Evolutionary conservation across 805 yeast species (phyloP).

Genomic region (Kodamaea lidongshanica): DNA sequence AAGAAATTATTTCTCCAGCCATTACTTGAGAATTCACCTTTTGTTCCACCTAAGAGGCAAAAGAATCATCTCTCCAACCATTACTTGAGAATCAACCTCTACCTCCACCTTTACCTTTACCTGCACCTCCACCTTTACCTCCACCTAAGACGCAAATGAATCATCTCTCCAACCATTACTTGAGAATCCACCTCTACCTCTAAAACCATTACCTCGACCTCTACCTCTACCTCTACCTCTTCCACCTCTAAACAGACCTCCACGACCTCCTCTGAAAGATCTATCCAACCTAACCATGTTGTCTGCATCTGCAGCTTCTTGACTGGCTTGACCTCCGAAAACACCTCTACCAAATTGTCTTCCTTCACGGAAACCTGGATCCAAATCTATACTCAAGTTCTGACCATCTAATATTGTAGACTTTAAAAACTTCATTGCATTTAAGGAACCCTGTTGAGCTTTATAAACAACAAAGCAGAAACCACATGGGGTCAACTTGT

Average conservation of each 20-base stretch:
- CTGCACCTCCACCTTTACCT: too few relatives aligned
- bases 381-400: constrained; percentile 78
- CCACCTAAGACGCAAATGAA: too few relatives aligned
- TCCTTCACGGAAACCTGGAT: constrained; percentile 94
- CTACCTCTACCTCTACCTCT: constrained; percentile 37
- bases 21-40: too few relatives aligned
- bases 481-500: constrained; percentile 91
- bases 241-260: constrained; percentile 33
- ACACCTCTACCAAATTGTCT: constrained; percentile 93
- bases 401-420: constrained; percentile 82
- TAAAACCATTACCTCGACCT: constrained; percentile 19
- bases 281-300: constrained; percentile 6
- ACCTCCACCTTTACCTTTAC: too few relatives aligned
- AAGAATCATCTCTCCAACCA: too few relatives aligned
- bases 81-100: too few relatives aligned
- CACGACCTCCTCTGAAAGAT: constrained; percentile 13
- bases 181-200: constrained; percentile 19
- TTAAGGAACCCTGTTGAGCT: constrained; percentile 62
- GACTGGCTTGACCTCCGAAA: constrained; percentile 86
- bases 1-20: too few relatives aligned
- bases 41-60: too few relatives aligned
- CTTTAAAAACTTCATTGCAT: constrained; percentile 76
- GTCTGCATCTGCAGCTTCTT: constrained; percentile 40
- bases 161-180: too few relatives aligned
- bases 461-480: constrained; percentile 87